phyloP scores from a whole-genome alignment of 176 grass and related monocot species.

The Oryza coarctata region DNA sequence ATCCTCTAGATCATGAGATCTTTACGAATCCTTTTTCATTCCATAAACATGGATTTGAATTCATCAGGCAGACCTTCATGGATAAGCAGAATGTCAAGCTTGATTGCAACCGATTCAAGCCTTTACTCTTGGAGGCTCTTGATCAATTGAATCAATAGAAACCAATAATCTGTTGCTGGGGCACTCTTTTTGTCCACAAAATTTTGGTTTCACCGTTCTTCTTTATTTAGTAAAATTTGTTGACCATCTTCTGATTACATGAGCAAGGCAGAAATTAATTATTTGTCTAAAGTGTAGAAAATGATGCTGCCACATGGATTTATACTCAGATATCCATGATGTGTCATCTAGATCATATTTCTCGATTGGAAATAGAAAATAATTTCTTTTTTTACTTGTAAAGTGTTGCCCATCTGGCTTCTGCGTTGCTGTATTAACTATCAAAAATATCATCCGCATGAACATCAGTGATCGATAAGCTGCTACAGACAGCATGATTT shows the following conservation, averaged over 20 bases:
- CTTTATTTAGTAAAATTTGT: slow-evolving; percentile 31
- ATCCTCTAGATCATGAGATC: slow-evolving; percentile 62
- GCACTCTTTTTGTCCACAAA: background rate
- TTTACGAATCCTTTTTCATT: slow-evolving; percentile 62
- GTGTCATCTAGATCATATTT: slow-evolving; percentile 12
- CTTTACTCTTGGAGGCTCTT: slow-evolving; percentile 60
- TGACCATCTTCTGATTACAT: slow-evolving; percentile 36
- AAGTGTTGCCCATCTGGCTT: background rate
- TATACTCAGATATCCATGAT: slow-evolving; percentile 12
- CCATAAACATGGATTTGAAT: slow-evolving; percentile 67
- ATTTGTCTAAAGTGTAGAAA: slow-evolving; percentile 23
- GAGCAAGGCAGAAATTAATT: slow-evolving; percentile 12
- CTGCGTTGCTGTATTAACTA: background rate
- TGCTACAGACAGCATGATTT: background rate
- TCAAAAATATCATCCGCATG: slow-evolving; percentile 18
- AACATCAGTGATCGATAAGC: slow-evolving; percentile 6
- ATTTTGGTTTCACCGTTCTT: slow-evolving; percentile 27
- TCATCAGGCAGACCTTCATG: slow-evolving; percentile 75
- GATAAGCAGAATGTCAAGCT: slow-evolving; percentile 82
- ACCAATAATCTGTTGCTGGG: background rate
- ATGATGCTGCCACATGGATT: slow-evolving; percentile 5
- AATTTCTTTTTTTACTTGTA: slow-evolving; percentile 8
- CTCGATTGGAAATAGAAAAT: slow-evolving; percentile 21
- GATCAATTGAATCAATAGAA: slow-evolving; percentile 70
- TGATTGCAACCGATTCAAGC: slow-evolving; percentile 65